A percentile compares a stretch with the other conserved stretches of the same genome.
These are phyloP conservation scores for Coemansia sp. DNA, from an alignment of 192 early-diverging fungal species.

Conservation along the genomic window DNA sequence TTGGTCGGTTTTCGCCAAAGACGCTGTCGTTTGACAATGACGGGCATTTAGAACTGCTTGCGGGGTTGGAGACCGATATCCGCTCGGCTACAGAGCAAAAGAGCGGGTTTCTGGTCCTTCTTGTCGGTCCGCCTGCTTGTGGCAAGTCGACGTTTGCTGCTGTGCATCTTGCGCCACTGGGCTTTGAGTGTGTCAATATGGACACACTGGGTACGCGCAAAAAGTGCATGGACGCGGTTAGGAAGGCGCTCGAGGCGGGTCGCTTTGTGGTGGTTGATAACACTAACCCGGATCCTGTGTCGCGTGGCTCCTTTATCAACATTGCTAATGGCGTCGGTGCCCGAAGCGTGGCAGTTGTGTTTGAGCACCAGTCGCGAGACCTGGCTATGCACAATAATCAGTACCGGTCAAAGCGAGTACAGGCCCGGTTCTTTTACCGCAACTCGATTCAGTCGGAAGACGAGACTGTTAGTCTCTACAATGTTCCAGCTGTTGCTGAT, in stretches of 20 bases:
- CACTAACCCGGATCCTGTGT: slow-evolving; percentile 73
- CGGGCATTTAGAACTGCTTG: slow-evolving; percentile 11
- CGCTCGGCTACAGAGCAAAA: slow-evolving; percentile 26
- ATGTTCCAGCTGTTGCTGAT: slow-evolving; percentile 13
- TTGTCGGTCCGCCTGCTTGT: slow-evolving; percentile 81
- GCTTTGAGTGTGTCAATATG: slow-evolving; percentile 80
- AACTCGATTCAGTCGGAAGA: not conserved
- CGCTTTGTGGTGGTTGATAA: slow-evolving; percentile 76
- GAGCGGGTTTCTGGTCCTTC: slow-evolving; percentile 64
- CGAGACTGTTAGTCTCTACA: not conserved
- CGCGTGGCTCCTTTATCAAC: slow-evolving; percentile 66
- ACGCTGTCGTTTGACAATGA: not conserved
- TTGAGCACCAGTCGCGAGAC: slow-evolving; percentile 66
- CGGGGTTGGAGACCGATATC: slow-evolving; percentile 25
- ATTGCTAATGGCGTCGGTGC: slow-evolving; percentile 58
- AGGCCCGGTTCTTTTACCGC: slow-evolving; percentile 33
- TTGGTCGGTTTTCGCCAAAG: slow-evolving; percentile 20
- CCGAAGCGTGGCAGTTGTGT: slow-evolving; percentile 44
- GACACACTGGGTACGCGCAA: slow-evolving; percentile 77
- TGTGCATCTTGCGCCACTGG: slow-evolving; percentile 63
- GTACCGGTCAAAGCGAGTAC: slow-evolving; percentile 60
- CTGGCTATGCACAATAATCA: slow-evolving; percentile 81
- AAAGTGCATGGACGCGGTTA: slow-evolving; percentile 69
- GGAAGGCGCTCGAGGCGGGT: slow-evolving; percentile 57
- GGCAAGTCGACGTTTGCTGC: slow-evolving; percentile 81